Percentiles rank a stretch among this genome's conserved stretches.
phyloP scores from a whole-genome alignment of 306 rosid genomes.

The Albizia julibrissin region DNA sequence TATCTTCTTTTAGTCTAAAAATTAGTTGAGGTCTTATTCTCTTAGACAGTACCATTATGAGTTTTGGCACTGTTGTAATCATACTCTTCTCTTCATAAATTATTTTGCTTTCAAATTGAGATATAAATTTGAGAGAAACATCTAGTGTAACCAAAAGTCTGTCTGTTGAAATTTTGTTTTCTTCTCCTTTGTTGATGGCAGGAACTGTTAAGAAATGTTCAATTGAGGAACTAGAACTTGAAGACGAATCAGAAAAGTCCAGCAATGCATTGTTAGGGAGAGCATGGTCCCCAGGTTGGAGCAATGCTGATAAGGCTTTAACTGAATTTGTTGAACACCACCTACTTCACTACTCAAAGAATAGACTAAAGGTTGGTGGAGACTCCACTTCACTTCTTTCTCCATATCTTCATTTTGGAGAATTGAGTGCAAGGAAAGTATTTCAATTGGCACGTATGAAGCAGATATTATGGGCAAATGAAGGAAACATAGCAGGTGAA shows the following conservation, averaged over 20 bases:
- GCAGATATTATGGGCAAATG: constrained; percentile 71
- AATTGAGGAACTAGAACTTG: constrained; percentile 75
- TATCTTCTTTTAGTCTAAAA: background rate
- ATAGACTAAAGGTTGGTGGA: constrained; percentile 62
- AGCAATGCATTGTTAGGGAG: constrained; percentile 91
- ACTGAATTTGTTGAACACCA: constrained; percentile 66
- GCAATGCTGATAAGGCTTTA: constrained; percentile 70
- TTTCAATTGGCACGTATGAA: constrained; percentile 66
- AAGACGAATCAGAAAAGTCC: constrained; percentile 75
- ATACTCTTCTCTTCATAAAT: constrained; percentile 21
- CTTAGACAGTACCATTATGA: constrained; percentile 9
- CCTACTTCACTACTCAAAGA: constrained; percentile 66
- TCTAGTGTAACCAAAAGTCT: background rate
- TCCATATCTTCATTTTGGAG: constrained; percentile 92
- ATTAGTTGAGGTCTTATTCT: constrained; percentile 1
- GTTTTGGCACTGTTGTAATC: constrained; percentile 12
- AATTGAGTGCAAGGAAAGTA: constrained; percentile 76
- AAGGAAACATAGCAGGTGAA: constrained; percentile 68
- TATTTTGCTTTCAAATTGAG: constrained; percentile 1
- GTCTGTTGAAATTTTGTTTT: constrained; percentile 16
- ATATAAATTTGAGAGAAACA: background rate
- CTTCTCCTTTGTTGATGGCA: constrained; percentile 41
- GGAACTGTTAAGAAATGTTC: constrained; percentile 55
- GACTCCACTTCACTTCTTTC: constrained; percentile 84
- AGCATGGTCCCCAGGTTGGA: constrained; percentile 98